Evolutionary conservation across 441 rosid genomes (phyloP), one percentile per base, ranked within the genome.

Genomic region (Erysimum pusillum): DNA sequence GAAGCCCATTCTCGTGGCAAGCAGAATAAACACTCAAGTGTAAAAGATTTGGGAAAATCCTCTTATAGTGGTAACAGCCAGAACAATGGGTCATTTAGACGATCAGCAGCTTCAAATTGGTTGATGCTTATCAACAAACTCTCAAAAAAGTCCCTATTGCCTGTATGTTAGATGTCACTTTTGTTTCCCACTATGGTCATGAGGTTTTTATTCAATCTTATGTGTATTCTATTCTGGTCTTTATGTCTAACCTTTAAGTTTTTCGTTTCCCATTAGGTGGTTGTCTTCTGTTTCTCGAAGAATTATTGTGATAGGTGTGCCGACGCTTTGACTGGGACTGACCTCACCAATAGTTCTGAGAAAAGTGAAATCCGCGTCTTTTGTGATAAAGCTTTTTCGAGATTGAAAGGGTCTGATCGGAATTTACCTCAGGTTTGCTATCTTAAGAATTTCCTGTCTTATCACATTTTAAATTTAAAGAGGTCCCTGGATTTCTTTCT

Each of bases 251-350:
- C 71, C 44, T 51, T 49, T 35, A 15, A 14, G 2, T 64, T 13
- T 57, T 64, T 32, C 46, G 9, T 63, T 35, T 70, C 69, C 77
- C 35, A 32, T 66, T 80, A 95, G 99, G 98, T 89, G 73, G 87
- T 95, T 78, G 84, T 96, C 78, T 96, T 96, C 86, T 91, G 97
- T 82, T 91, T 96, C 91, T 96, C 99, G 13, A 96, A 96, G 93
- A 90, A 93, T 75, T 90, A 91, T 61, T 96, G 98, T 72, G 97
- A 93, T 85, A 96, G 89, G 85, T 93, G 91, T 69, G 98, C 97
- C 9, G 93, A 90, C 73, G 73, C 75, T 69, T 69, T 96, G 86
- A 59, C 83, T 69, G 91, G 97, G 74, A 90, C 83, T 65, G 96
- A 96, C 78, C 97, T 91, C 73, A 93, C 98, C 25, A 90, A 79